A percentile compares a stretch with the other conserved stretches of the same genome.
Conservation (phyloP, 2,329 filamentous ascomycete species). For the Clarireedia sp. region DNA sequence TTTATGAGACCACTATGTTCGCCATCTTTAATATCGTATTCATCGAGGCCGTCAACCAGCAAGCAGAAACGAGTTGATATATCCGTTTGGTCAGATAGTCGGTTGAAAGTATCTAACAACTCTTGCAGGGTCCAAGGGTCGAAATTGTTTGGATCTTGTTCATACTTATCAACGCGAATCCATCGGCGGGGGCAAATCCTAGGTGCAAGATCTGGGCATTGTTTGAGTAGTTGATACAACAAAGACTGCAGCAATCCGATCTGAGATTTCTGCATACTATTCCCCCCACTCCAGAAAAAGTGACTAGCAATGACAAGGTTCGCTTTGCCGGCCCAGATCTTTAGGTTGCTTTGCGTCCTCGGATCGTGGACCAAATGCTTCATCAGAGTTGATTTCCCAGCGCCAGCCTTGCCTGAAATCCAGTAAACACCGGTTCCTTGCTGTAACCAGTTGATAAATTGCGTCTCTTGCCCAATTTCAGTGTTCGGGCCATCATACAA, state of each 20-base stretch:
- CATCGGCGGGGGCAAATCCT: background rate
- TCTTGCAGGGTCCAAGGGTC: background rate
- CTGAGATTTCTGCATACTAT: slow-evolving; percentile 13
- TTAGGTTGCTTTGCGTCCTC: slow-evolving; percentile 6
- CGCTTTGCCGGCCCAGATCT: slow-evolving; percentile 22
- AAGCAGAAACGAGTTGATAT: background rate
- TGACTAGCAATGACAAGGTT: slow-evolving; percentile 30
- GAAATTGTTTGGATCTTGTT: background rate
- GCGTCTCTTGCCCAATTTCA: background rate
- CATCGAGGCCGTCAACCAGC: background rate
- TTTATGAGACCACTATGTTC: background rate
- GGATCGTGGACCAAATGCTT: slow-evolving; percentile 7
- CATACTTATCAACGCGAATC: background rate
- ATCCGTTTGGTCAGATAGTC: background rate
- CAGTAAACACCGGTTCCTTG: slow-evolving; percentile 11
- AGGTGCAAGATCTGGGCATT: background rate
- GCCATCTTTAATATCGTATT: background rate
- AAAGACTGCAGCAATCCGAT: slow-evolving; percentile 10
- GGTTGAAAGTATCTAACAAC: background rate
- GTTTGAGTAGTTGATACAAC: background rate
- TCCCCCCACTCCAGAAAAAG: slow-evolving; percentile 40
- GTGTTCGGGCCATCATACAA: background rate
- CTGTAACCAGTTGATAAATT: slow-evolving; percentile 14
- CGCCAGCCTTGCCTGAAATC: slow-evolving; percentile 16
- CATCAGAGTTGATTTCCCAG: slow-evolving; percentile 19